Evolutionary conservation across 176 grass and related monocot genomes (phyloP).

Genomic region (Avena sativa): DNA sequence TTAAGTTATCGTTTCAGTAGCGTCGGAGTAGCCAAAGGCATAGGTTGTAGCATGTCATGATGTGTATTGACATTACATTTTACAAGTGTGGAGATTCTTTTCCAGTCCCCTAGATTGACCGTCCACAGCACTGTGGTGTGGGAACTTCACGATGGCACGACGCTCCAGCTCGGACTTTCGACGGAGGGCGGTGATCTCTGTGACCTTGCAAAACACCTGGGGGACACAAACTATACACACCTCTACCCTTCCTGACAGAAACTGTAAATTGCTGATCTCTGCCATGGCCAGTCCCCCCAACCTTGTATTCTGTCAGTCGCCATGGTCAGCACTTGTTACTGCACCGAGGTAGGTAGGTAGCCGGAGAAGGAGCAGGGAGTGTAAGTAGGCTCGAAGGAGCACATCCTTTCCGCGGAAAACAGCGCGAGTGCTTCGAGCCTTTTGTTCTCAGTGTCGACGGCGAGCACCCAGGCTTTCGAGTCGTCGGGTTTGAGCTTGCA

Average conservation of each 20-base stretch:
- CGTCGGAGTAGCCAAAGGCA: neutral
- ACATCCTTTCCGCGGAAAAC: neutral
- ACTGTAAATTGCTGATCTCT: too few species aligned
- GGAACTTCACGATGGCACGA: neutral
- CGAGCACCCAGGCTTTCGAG: neutral
- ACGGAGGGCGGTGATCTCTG: neutral
- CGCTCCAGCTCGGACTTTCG: neutral
- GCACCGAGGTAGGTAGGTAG: neutral
- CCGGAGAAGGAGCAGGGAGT: neutral
- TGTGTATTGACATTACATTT: neutral
- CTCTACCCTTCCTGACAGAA: too few species aligned
- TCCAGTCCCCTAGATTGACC: neutral
- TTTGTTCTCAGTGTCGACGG: neutral
- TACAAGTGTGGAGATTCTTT: constrained; percentile 8
- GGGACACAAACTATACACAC: neutral
- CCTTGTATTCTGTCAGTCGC: neutral
- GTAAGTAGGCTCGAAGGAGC: neutral
- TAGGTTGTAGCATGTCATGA: neutral
- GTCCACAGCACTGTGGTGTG: neutral
- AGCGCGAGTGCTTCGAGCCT: neutral
- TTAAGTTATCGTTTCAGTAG: neutral
- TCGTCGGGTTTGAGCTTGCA: neutral
- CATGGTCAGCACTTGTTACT: neutral
- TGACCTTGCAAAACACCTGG: neutral
- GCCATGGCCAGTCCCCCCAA: neutral